Base-by-base conservation (phyloP, 2,329 filamentous ascomycete genomes). In the Pseudogymnoascus sp. region DNA sequence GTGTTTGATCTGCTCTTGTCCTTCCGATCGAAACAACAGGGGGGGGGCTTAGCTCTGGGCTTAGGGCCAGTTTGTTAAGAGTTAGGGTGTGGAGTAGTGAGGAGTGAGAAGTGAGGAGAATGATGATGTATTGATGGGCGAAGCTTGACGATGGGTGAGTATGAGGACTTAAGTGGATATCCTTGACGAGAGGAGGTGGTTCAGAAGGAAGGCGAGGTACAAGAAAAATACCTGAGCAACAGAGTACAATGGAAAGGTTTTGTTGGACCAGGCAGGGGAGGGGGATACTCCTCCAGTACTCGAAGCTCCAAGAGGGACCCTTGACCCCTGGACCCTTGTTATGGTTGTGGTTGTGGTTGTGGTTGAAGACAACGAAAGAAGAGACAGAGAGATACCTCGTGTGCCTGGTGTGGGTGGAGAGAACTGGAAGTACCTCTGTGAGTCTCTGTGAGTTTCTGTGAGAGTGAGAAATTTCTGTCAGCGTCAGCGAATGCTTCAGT, bases 261-360 rank as follows among this genome's bases (percentile, higher is more conserved):
- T 24, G 24, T 53, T 31, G 24, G 24, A 53, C 43, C 14, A 28
- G 43, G 16, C 24, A 53, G 43, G 43, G 43, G 43, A 31, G n/a
- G 43, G 43, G 24, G 14, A 53, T 53, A 53, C 43, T 16, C 43
- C 14, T 31, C 22, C 2, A 53, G 24, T 53, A 53, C 43, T 50
- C 24, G 24, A 26, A 50, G 12, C 22, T 28, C 24, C 12, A 50
- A 28, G 43, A 28, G 24, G 24, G 24, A 8, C 14, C 22, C 43
- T 53, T 16, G 43, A 53, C 46, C 46, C 46, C n/a, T 53, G 26
- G 26, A 53, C 46, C 46, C 46, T 53, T 53, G n/a, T n/a, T n/a
- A n/a, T n/a, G n/a, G n/a, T n/a, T n/a, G n/a, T n/a, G n/a, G 46
- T 53, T 31, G 22, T 40, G 16, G 38, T 41, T 41, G 38, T 41